Percentiles rank a stretch among this genome's conserved stretches.
Evolutionary conservation across 768 basidiomycete genomes (phyloP).

Genomic region (Leccinum subgranulosum): DNA sequence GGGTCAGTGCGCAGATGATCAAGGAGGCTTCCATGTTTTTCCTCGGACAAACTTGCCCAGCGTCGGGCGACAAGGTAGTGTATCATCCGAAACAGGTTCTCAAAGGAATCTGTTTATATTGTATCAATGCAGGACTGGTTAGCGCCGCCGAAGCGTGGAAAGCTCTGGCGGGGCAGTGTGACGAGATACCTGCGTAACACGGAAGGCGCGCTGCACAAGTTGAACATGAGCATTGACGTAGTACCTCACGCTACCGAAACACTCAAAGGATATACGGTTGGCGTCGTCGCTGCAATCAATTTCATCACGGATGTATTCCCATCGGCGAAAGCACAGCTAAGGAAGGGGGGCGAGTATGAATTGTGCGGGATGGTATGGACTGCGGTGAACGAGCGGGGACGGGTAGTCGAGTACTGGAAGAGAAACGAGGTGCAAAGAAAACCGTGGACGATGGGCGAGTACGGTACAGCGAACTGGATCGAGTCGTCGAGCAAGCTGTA

Average conservation of each 20-base stretch:
- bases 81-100: not conserved
- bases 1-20: conserved; percentile 18
- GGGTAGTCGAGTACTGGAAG: conserved; percentile 16
- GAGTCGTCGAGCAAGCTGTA: conserved; percentile 1
- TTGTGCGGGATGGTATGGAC: conserved; percentile 23
- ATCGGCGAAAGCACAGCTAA: conserved; percentile 8
- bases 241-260: conserved; percentile 10
- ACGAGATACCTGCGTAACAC: conserved; percentile 22
- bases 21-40: conserved; percentile 25
- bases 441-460: conserved; percentile 12
- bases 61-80: conserved; percentile 11
- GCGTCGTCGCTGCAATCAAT: conserved; percentile 17
- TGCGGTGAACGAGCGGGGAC: conserved; percentile 13
- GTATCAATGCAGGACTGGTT: conserved; percentile 18
- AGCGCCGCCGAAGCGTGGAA: conserved; percentile 18
- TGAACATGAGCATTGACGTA: conserved; percentile 11
- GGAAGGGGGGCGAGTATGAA: conserved; percentile 13
- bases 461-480: conserved; percentile 23
- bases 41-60: conserved; percentile 7
- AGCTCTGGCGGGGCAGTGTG: conserved; percentile 17
- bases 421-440: conserved; percentile 8
- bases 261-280: conserved; percentile 16
- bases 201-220: conserved; percentile 12
- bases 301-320: conserved; percentile 24
- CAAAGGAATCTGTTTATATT: not conserved